Percentiles rank a stretch among this genome's conserved stretches.
Conservation (phyloP, 1,139 yeast species). For the Yamadazyma conglobata region DNA sequence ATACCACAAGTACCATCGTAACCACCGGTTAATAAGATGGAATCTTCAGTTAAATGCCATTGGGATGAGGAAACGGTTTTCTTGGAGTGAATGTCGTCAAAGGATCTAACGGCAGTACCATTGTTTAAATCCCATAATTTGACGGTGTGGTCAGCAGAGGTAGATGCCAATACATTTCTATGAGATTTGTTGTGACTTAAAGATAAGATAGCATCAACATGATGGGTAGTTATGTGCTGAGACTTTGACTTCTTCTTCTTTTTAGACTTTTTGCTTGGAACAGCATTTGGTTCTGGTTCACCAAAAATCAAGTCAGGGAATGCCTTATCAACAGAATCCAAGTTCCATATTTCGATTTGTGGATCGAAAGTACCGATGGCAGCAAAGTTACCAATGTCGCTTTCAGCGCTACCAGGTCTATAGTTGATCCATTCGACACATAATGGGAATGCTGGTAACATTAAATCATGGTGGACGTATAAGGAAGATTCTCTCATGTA, state of each 20-base stretch:
- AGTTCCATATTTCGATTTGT: slow-evolving; percentile 94
- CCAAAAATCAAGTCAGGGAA: slow-evolving; percentile 94
- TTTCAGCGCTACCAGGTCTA: slow-evolving; percentile 43
- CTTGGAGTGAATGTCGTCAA: slow-evolving; percentile 53
- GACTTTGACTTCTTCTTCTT: slow-evolving; percentile 48
- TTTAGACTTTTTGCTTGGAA: slow-evolving; percentile 38
- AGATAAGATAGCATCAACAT: slow-evolving; percentile 90
- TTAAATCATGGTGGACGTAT: slow-evolving; percentile 93
- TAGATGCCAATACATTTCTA: slow-evolving; percentile 84
- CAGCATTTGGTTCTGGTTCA: slow-evolving; percentile 56
- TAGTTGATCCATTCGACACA: slow-evolving; percentile 94
- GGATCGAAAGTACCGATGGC: slow-evolving; percentile 98
- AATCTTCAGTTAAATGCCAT: slow-evolving; percentile 80
- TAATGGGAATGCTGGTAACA: slow-evolving; percentile 96
- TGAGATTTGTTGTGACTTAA: slow-evolving; percentile 78
- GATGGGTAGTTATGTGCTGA: slow-evolving; percentile 69
- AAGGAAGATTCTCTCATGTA: slow-evolving; percentile 67
- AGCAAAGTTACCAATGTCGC: slow-evolving; percentile 78
- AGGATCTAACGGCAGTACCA: slow-evolving; percentile 72
- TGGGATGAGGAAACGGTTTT: slow-evolving; percentile 83
- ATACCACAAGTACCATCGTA: slow-evolving; percentile 81
- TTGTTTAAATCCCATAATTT: slow-evolving; percentile 89
- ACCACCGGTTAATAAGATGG: slow-evolving; percentile 86
- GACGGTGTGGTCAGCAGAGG: slow-evolving; percentile 93
- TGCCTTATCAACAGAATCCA: slow-evolving; percentile 88